A percentile compares a stretch with the other conserved stretches of the same genome.
Evolutionary conservation across 1,284 basidiomycete species (phyloP).

Genomic region (Cutaneotrichosporon arboriforme): DNA sequence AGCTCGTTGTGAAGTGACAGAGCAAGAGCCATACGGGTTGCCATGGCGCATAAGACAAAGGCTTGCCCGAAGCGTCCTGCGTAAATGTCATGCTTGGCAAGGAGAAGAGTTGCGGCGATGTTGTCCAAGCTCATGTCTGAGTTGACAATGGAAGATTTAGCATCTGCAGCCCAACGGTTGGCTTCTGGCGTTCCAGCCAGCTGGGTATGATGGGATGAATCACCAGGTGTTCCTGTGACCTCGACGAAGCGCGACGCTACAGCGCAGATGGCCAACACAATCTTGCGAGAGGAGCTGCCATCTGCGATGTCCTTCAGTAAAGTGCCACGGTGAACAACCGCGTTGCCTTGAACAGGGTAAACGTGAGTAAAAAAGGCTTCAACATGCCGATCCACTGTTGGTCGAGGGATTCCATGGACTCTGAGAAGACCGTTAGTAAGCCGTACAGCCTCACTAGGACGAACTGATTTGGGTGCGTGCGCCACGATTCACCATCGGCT

Average conservation of each 20-base stretch:
- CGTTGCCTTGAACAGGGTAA: slow-evolving; percentile 20
- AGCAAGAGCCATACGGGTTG: slow-evolving; percentile 16
- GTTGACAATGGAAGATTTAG: slow-evolving; percentile 13
- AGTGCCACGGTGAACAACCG: slow-evolving; percentile 19
- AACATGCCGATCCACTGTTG: slow-evolving; percentile 17
- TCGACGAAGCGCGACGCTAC: slow-evolving; percentile 18
- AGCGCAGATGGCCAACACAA: slow-evolving; percentile 20
- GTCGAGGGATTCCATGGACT: slow-evolving; percentile 11
- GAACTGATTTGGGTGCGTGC: not conserved
- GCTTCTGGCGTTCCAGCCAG: slow-evolving; percentile 4
- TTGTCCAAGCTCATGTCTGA: slow-evolving; percentile 20
- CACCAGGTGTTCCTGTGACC: not conserved
- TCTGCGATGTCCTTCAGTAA: slow-evolving; percentile 14
- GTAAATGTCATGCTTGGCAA: slow-evolving; percentile 25
- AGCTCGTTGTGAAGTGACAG: slow-evolving; percentile 17
- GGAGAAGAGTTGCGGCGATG: slow-evolving; percentile 18
- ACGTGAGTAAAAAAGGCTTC: slow-evolving; percentile 21
- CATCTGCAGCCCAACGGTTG: slow-evolving; percentile 17
- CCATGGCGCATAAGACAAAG: slow-evolving; percentile 14
- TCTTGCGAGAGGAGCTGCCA: slow-evolving; percentile 11
- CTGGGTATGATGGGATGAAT: not conserved
- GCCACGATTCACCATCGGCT: not conserved
- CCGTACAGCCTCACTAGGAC: not conserved
- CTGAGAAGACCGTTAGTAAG: not conserved
- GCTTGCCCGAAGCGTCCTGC: slow-evolving; percentile 15